Evolutionary conservation across 73 alveolate species (phyloP).

Genomic region (Tetrahymena malaccensis): DNA sequence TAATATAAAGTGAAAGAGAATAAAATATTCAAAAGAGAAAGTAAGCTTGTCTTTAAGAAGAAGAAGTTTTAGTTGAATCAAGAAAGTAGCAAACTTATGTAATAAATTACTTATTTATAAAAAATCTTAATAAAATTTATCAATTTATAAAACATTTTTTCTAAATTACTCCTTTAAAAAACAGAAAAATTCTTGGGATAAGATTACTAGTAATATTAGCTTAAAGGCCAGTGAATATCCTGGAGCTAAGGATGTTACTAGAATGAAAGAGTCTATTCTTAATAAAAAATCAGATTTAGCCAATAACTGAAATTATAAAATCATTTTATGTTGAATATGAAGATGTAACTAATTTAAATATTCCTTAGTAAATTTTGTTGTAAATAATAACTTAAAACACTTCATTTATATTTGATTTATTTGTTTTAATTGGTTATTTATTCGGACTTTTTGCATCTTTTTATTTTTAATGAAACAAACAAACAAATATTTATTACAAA

Average conservation of each 20-base stretch:
- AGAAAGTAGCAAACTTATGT: not conserved
- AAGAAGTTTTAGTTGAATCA: not conserved
- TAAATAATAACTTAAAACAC: not conserved
- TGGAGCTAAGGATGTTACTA: conserved; percentile 30
- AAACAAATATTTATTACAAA: too few species aligned
- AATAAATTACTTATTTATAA: not conserved
- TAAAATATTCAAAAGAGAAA: not conserved
- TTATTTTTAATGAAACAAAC: too few species aligned
- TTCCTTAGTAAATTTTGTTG: not conserved
- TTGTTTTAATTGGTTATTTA: too few species aligned
- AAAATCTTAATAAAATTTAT: not conserved
- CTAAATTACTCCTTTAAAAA: not conserved
- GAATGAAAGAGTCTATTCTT: conserved; percentile 26
- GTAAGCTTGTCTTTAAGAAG: not conserved
- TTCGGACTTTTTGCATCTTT: too few species aligned
- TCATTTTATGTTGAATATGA: not conserved
- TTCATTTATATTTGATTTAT: not conserved
- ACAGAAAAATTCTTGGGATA: conserved; percentile 35
- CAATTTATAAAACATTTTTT: not conserved
- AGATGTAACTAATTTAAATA: too few species aligned
- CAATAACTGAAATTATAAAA: not conserved
- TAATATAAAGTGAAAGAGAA: not conserved
- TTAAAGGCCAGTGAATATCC: conserved; percentile 42
- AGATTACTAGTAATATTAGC: conserved; percentile 18
- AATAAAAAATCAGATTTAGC: conserved; percentile 30